These are phyloP conservation scores for Nyctanthes arbortristis DNA, from an alignment of 257 asterid species.

Conservation along the genomic window DNA sequence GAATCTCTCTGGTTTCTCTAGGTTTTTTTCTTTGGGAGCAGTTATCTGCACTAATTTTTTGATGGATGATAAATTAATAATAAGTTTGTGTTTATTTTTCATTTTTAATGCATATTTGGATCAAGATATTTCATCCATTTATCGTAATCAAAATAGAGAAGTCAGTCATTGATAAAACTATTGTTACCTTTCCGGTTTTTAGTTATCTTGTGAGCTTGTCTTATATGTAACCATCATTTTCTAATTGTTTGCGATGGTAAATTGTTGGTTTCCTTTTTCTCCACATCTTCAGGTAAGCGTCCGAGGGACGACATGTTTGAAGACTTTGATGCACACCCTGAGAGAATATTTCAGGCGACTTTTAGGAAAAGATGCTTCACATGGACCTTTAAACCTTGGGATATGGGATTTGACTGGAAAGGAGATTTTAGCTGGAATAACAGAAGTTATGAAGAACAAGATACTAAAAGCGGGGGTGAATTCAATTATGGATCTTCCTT, in stretches of 20 bases:
- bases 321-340: slow-evolving; percentile 45
- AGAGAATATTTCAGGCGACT: slow-evolving; percentile 50
- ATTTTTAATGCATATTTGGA: too few species aligned
- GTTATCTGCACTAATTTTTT: too few species aligned
- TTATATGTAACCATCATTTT: too few species aligned
- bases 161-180: too few species aligned
- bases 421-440: slow-evolving; percentile 39
- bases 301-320: slow-evolving; percentile 38
- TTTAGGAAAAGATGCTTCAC: slow-evolving; percentile 52
- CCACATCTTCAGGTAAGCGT: slow-evolving; percentile 49
- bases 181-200: too few species aligned
- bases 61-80: too few species aligned
- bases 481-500: slow-evolving; percentile 28
- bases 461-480: slow-evolving; percentile 38
- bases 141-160: too few species aligned
- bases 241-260: background rate
- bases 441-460: slow-evolving; percentile 33
- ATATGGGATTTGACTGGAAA: slow-evolving; percentile 45
- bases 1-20: too few species aligned
- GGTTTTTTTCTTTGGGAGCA: too few species aligned
- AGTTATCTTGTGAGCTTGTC: too few species aligned
- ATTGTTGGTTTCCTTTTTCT: background rate
- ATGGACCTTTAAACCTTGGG: slow-evolving; percentile 50
- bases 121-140: too few species aligned
- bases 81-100: too few species aligned